These are phyloP conservation scores for Salvia rosmarinus DNA, from an alignment of 257 asterid genomes.

Conservation along the genomic window DNA sequence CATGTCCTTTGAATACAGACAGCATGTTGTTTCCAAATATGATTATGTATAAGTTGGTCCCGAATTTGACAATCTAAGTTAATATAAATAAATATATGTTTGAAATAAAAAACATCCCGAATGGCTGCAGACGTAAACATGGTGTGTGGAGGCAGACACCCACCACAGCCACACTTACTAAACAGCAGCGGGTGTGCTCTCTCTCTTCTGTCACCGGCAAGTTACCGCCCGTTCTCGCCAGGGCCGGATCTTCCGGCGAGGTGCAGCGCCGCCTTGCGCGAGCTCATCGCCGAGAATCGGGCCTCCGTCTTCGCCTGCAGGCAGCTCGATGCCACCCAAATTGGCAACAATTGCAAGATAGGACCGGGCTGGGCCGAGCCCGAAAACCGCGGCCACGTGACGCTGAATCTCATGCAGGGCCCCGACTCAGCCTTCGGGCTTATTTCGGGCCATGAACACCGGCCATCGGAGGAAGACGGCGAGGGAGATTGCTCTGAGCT, in stretches of 20 bases:
- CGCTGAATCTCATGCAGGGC: slow-evolving; percentile 60
- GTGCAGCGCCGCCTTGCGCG: slow-evolving; percentile 63
- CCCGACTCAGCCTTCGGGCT: slow-evolving; percentile 45
- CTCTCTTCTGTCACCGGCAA: slow-evolving; percentile 83
- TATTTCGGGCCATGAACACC: slow-evolving; percentile 32
- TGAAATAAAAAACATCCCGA: neutral
- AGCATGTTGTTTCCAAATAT: too few relatives aligned
- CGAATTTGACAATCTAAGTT: neutral
- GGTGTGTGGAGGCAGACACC: slow-evolving; percentile 35
- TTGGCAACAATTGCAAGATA: neutral
- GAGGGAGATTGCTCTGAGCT: slow-evolving; percentile 41
- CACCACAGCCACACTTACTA: slow-evolving; percentile 26
- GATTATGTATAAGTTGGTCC: neutral
- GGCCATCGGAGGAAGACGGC: slow-evolving; percentile 22
- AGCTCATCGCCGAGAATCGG: slow-evolving; percentile 67
- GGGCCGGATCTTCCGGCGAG: slow-evolving; percentile 49
- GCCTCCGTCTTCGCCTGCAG: slow-evolving; percentile 47
- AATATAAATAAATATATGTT: neutral
- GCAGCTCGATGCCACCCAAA: slow-evolving; percentile 32
- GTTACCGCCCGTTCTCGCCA: slow-evolving; percentile 17
- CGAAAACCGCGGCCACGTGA: slow-evolving; percentile 39
- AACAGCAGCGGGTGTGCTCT: slow-evolving; percentile 55
- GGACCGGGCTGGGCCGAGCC: slow-evolving; percentile 7
- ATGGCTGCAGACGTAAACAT: neutral
- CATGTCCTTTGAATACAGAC: too few relatives aligned